Evolutionary conservation across 2,329 filamentous ascomycete species (phyloP), one percentile per base, ranked within the genome.

Genomic region (Magnaporthiopsis rhizophila): DNA sequence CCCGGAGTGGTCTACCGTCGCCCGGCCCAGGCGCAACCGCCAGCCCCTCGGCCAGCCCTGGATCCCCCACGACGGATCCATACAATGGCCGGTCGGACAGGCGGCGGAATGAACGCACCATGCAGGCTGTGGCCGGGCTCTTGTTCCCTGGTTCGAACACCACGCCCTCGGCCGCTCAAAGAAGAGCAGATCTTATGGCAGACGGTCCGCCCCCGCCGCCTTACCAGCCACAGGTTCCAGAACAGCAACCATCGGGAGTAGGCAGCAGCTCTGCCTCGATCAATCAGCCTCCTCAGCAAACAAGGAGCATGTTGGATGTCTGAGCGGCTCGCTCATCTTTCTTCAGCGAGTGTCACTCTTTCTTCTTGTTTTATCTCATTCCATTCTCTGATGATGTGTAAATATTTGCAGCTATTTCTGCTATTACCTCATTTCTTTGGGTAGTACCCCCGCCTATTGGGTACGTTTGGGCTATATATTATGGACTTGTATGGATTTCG

Each of bases 291-390:
- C 81, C 83, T n/a, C 81, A 84, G 70, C 79, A 83, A 69, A 74
- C 86, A 7, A 77, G 75, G 69, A 86, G 84, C 70, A 86, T 86
- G 84, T 68, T 86, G 68, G 84, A 86, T 69, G 70, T 86, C 18
- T 86, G 73, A 71, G 38, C n/a, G 1, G 24, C 9, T 18, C 2
- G 26, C 38, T 18, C 38, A 12, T 7, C 4, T 15, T 15, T 13
- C 3, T 38, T 18, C 18, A 6, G 38, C 38, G 38, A 45, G 13
- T 18, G 18, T 18, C 38, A 6, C 38, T 6, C 38, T 45, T 45
- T 18, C 13, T 58, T 26, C 36, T 38, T 32, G 9, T 9, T 13
- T 5, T 5, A 15, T 38, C 34, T 58, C 6, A 28, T 30, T 18
- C 24, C 57, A 18, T 45, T 15, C 9, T 58, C 30, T 32, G 26